Conservation (phyloP, 768 basidiomycete genomes). For the Saitozyma podzolica region DNA sequence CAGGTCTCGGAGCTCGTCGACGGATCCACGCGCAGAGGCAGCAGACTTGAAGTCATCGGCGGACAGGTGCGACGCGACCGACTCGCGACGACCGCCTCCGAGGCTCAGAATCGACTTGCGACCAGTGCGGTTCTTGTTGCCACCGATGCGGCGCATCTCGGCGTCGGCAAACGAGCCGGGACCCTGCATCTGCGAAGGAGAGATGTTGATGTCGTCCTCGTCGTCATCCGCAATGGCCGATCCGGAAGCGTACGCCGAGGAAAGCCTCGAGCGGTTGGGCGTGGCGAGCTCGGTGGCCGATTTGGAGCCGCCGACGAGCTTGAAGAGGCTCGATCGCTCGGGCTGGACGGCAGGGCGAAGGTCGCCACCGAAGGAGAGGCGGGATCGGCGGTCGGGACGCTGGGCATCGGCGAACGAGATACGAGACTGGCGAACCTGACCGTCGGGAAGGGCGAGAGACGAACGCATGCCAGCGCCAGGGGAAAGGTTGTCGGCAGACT, state of each 20-base stretch:
- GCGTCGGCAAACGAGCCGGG: slow-evolving; percentile 36
- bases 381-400: slow-evolving; percentile 43
- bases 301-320: slow-evolving; percentile 30
- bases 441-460: slow-evolving; percentile 33
- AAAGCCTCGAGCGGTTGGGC: slow-evolving; percentile 15
- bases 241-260: slow-evolving; percentile 34
- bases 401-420: slow-evolving; percentile 51
- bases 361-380: slow-evolving; percentile 50
- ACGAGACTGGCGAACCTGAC: slow-evolving; percentile 40
- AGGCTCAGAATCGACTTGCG: slow-evolving; percentile 30
- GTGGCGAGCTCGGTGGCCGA: slow-evolving; percentile 41
- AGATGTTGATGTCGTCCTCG: slow-evolving; percentile 42
- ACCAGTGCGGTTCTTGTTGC: slow-evolving; percentile 19
- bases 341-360: slow-evolving; percentile 39
- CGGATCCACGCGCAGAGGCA: slow-evolving; percentile 43
- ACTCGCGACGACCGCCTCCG: slow-evolving; percentile 35
- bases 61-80: slow-evolving; percentile 20
- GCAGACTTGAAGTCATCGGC: slow-evolving; percentile 45
- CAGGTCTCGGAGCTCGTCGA: slow-evolving; percentile 47
- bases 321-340: slow-evolving; percentile 13
- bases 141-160: slow-evolving; percentile 23
- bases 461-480: slow-evolving; percentile 19
- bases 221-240: slow-evolving; percentile 41
- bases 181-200: slow-evolving; percentile 46
- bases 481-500: slow-evolving; percentile 36